phyloP scores from a whole-genome alignment of 805 yeast species.

The Candida vartiovaarae region DNA sequence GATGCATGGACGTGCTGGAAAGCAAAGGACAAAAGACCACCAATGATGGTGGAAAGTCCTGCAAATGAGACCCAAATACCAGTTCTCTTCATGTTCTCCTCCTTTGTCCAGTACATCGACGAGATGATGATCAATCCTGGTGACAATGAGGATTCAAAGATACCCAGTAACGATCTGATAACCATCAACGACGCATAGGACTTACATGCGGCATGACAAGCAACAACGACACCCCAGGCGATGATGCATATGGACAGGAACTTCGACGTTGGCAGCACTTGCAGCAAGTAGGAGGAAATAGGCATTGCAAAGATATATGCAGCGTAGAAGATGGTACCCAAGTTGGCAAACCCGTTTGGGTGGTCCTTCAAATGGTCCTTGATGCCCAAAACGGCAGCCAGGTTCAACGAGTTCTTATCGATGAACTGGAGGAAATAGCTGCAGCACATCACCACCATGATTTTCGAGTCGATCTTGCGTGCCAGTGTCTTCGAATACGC shows the following conservation, averaged over 20 bases:
- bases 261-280: slow-evolving; percentile 47
- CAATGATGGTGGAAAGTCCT: slow-evolving; percentile 41
- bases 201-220: slow-evolving; percentile 45
- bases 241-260: slow-evolving; percentile 39
- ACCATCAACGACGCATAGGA: slow-evolving; percentile 48
- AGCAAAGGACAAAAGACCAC: slow-evolving; percentile 42
- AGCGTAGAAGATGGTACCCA: slow-evolving; percentile 47
- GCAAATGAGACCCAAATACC: slow-evolving; percentile 55
- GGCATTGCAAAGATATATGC: slow-evolving; percentile 51
- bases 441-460: slow-evolving; percentile 43
- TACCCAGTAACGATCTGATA: slow-evolving; percentile 45
- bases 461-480: slow-evolving; percentile 39
- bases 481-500: slow-evolving; percentile 16
- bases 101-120: slow-evolving; percentile 54
- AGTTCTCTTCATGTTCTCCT: slow-evolving; percentile 45
- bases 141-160: slow-evolving; percentile 48
- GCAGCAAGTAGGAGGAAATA: slow-evolving; percentile 39
- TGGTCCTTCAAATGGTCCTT: slow-evolving; percentile 32
- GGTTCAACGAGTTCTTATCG: slow-evolving; percentile 52
- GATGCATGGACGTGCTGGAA: slow-evolving; percentile 43
- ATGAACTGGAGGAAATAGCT: slow-evolving; percentile 51
- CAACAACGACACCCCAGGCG: slow-evolving; percentile 48
- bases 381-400: slow-evolving; percentile 62
- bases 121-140: slow-evolving; percentile 52
- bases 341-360: slow-evolving; percentile 42